Evolutionary conservation across 2,329 filamentous ascomycete species (phyloP).

Genomic region (Phoma sp.): DNA sequence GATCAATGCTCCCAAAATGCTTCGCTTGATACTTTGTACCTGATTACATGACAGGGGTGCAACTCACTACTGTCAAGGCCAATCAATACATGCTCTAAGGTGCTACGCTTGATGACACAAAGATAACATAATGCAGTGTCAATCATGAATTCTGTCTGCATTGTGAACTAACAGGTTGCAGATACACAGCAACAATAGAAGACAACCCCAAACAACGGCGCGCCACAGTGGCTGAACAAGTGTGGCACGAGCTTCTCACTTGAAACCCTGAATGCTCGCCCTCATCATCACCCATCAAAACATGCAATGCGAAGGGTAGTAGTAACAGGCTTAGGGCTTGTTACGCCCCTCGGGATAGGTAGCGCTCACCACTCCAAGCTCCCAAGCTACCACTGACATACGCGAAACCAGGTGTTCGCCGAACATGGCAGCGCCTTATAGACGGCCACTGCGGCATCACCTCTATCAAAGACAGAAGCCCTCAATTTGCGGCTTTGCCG

Average conservation of each 20-base stretch:
- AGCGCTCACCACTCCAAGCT: background rate
- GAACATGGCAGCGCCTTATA: slow-evolving; percentile 81
- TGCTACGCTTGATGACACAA: too few species aligned
- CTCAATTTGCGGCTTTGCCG: slow-evolving; percentile 73
- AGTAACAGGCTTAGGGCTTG: slow-evolving; percentile 57
- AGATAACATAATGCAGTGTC: too few species aligned
- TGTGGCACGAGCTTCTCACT: slow-evolving; percentile 13
- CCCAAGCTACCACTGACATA: background rate
- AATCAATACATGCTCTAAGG: too few species aligned
- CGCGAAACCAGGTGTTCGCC: slow-evolving; percentile 64
- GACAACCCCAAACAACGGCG: background rate
- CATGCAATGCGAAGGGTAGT: slow-evolving; percentile 59
- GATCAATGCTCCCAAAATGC: too few species aligned
- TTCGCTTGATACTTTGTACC: too few species aligned
- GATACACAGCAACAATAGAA: background rate
- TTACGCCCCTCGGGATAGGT: slow-evolving; percentile 78
- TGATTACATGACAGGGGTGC: too few species aligned
- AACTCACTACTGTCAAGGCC: too few species aligned
- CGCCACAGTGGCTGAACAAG: slow-evolving; percentile 24
- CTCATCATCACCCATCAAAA: slow-evolving; percentile 32
- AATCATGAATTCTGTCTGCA: too few species aligned
- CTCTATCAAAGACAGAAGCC: slow-evolving; percentile 69
- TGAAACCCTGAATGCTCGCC: background rate
- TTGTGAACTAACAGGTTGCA: too few species aligned
- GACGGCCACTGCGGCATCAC: slow-evolving; percentile 81